Base-by-base conservation (phyloP, 768 basidiomycete genomes). In the Lactarius evosmus region DNA sequence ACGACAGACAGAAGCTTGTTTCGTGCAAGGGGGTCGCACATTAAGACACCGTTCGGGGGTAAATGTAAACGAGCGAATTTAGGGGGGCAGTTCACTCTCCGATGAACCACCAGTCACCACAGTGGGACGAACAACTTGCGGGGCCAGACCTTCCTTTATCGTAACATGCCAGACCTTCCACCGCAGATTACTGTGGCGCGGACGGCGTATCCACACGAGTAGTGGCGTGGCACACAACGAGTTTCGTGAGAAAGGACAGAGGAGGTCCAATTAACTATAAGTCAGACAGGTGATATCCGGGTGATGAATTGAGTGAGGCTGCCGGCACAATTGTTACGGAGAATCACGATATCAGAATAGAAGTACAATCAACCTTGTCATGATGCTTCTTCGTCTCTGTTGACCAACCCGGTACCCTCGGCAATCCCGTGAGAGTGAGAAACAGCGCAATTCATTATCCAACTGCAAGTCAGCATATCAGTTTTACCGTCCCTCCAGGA, bases 211-310 rank as follows among this genome's bases (percentile, higher is more conserved):
- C 53, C 44, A 34, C n/a, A 22, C 49, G 44, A 49, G 56, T 38
- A 59, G 63, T 51, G 63, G 53, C 63, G 58, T 59, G 58, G 52
- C 63, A 59, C 56, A 34, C 46, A 64, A 51, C 30, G 52, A 60
- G 30, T 60, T 60, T 60, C 63, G 53, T 60, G 63, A 64, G 58
- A 64, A 64, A 64, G 17, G 6, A 34, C 14, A 41, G 27, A 49
- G 30, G 34, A 44, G 16, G 27, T n/a, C 32, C 58, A 41, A 59
- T 40, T 52, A 38, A 27, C 29, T 32, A 34, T 44, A n/a, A 36
- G 7, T 16, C 9, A 44, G 38, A 44, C 22, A 54, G 57, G 32
- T 29, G 56, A 50, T 34, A 53, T 27, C 52, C 29, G 52, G 14
- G 41, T 34, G 57, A 46, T 55, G 58, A 50, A 52, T 30, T 14